These are phyloP conservation scores for Calocybe gambosa DNA, from an alignment of 1,284 basidiomycete genomes.

Conservation along the genomic window DNA sequence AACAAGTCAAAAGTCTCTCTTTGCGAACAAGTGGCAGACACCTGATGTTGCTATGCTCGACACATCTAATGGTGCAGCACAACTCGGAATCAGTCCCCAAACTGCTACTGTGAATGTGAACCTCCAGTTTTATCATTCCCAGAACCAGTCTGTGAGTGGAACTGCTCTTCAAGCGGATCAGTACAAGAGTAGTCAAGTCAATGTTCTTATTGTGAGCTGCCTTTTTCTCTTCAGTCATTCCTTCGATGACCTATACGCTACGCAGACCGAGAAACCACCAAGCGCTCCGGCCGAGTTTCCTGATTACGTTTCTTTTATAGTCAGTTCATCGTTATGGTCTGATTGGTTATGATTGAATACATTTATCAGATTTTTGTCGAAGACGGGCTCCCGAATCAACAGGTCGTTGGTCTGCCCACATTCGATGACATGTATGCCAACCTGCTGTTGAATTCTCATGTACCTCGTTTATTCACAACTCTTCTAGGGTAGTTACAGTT, in stretches of 20 bases:
- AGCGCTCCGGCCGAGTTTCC: slow-evolving; percentile 12
- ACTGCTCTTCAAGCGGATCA: slow-evolving; percentile 7
- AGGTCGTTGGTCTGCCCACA: slow-evolving; percentile 5
- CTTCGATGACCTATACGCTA: neutral
- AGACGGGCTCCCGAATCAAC: slow-evolving; percentile 6
- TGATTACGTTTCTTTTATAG: slow-evolving; percentile 13
- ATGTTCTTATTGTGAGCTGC: slow-evolving; percentile 12
- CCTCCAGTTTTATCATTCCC: slow-evolving; percentile 13
- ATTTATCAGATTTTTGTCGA: slow-evolving; percentile 14
- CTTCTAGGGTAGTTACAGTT: slow-evolving; percentile 11
- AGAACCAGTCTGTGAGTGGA: neutral
- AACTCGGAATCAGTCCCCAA: slow-evolving; percentile 7
- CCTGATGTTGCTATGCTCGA: slow-evolving; percentile 12
- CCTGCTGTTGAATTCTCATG: neutral
- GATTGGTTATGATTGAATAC: neutral
- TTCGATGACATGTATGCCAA: slow-evolving; percentile 15
- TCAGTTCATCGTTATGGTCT: neutral
- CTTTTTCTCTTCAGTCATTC: neutral
- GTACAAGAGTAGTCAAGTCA: slow-evolving; percentile 13
- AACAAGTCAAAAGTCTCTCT: neutral
- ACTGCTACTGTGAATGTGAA: slow-evolving; percentile 3
- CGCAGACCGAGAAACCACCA: slow-evolving; percentile 11
- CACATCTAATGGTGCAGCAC: slow-evolving; percentile 1
- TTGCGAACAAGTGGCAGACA: slow-evolving; percentile 8
- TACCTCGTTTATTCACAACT: neutral